Percentiles rank a stretch among this genome's conserved stretches.
phyloP scores from a whole-genome alignment of 73 alveolate species.

The Tetrahymena borealis region DNA sequence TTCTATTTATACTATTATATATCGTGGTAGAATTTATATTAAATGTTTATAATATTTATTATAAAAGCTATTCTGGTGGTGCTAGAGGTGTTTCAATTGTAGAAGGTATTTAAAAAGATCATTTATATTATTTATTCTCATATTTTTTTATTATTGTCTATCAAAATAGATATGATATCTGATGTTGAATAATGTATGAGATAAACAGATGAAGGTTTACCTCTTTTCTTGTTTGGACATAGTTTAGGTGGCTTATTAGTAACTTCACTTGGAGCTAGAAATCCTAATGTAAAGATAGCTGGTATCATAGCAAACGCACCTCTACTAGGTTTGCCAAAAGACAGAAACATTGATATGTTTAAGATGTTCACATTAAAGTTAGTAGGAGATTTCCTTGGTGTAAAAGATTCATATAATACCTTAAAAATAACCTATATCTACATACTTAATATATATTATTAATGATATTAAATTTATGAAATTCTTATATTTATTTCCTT shows the following conservation, averaged over 20 bases:
- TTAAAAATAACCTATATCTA: not conserved
- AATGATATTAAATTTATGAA: not conserved
- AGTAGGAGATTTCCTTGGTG: constrained; percentile 38
- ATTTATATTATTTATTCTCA: not conserved
- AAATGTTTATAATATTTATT: too few species aligned
- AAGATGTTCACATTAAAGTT: constrained; percentile 3
- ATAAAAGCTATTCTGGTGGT: constrained; percentile 60
- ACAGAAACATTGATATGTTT: constrained; percentile 21
- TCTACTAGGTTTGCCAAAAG: constrained; percentile 26
- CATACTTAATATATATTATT: not conserved
- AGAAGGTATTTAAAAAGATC: constrained; percentile 36
- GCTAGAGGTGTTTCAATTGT: constrained; percentile 41
- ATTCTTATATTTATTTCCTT: not conserved
- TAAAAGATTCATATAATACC: not conserved
- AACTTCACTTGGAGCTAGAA: constrained; percentile 53
- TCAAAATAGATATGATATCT: not conserved
- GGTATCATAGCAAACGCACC: constrained; percentile 49
- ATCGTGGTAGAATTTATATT: not conserved
- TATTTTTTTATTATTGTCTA: not conserved
- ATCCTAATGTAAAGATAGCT: constrained; percentile 50
- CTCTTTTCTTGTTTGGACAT: constrained; percentile 74
- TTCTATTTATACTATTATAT: not conserved
- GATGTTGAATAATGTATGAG: constrained; percentile 59
- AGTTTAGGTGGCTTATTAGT: constrained; percentile 77
- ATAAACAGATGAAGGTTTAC: constrained; percentile 51